Conservation (phyloP, 495 filamentous ascomycete genomes). For the Penicillium coffeae region DNA sequence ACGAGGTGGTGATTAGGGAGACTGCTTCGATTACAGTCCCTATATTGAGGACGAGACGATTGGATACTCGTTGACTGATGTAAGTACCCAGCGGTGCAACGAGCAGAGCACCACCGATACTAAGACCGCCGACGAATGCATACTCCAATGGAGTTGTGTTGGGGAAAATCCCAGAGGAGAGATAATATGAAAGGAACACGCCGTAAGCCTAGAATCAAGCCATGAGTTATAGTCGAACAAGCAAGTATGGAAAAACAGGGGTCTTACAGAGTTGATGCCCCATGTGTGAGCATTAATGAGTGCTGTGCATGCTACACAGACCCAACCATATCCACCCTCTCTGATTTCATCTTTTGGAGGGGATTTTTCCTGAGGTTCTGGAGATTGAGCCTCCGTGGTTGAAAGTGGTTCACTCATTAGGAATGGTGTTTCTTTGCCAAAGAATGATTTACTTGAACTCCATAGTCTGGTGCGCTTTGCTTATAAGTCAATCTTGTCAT, state of each 20-base stretch:
- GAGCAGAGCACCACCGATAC: constrained; percentile 44
- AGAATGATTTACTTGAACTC: no score
- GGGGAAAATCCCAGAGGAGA: constrained; percentile 40
- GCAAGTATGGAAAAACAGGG: background rate
- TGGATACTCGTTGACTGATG: constrained; percentile 24
- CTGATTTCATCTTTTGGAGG: background rate
- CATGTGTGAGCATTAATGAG: constrained; percentile 42
- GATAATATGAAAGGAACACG: constrained; percentile 52
- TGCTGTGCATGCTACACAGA: constrained; percentile 29
- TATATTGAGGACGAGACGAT: constrained; percentile 33
- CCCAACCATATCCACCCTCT: constrained; percentile 41
- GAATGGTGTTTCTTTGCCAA: no score
- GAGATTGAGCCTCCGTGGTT: no score
- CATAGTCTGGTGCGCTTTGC: no score
- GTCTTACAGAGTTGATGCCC: constrained; percentile 28
- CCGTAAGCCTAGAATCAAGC: constrained; percentile 32
- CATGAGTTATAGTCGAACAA: no score
- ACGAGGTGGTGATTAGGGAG: constrained; percentile 46
- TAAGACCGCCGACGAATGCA: constrained; percentile 52
- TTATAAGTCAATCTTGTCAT: no score
- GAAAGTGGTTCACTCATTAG: no score
- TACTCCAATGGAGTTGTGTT: constrained; percentile 42
- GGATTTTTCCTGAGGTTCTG: no score
- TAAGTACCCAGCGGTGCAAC: constrained; percentile 46
- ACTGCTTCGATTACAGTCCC: constrained; percentile 38